A percentile compares a stretch with the other conserved stretches of the same genome.
phyloP scores from a whole-genome alignment of 1,284 basidiomycete species.

The Austroboletus novae-zelandiae region DNA sequence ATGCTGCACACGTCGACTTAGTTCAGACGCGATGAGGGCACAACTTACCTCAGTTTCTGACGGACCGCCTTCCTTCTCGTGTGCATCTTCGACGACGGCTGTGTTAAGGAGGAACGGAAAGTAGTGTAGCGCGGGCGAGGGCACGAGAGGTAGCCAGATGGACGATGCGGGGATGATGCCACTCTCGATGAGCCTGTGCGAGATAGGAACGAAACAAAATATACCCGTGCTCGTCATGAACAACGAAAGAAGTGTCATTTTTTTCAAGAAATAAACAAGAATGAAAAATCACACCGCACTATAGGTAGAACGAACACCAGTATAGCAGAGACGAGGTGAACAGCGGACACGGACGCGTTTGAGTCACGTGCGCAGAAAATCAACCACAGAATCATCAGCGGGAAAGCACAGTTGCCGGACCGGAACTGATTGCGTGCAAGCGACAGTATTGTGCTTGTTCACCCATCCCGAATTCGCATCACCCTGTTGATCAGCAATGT shows the following conservation, averaged over 20 bases:
- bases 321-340: too few relatives aligned
- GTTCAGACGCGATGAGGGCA: too few relatives aligned
- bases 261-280: too few relatives aligned
- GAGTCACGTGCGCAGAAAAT: slow-evolving; percentile 25
- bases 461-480: not conserved
- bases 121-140: not conserved
- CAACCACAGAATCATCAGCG: slow-evolving; percentile 9
- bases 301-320: too few relatives aligned
- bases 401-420: not conserved
- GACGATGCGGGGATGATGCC: slow-evolving; percentile 17
- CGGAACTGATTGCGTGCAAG: not conserved
- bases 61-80: too few relatives aligned
- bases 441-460: not conserved
- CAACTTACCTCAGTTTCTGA: slow-evolving; percentile 8
- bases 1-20: too few relatives aligned
- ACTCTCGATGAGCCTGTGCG: slow-evolving; percentile 24
- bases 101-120: too few relatives aligned
- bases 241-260: slow-evolving; percentile 22
- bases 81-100: too few relatives aligned
- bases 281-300: not conserved
- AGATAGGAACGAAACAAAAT: slow-evolving; percentile 29
- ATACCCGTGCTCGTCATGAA: slow-evolving; percentile 26
- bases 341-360: slow-evolving; percentile 4
- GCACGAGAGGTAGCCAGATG: slow-evolving; percentile 4
- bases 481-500: slow-evolving; percentile 7